Conservation (phyloP, 176 grass and related monocot genomes). For the Triticum dicoccoides region DNA sequence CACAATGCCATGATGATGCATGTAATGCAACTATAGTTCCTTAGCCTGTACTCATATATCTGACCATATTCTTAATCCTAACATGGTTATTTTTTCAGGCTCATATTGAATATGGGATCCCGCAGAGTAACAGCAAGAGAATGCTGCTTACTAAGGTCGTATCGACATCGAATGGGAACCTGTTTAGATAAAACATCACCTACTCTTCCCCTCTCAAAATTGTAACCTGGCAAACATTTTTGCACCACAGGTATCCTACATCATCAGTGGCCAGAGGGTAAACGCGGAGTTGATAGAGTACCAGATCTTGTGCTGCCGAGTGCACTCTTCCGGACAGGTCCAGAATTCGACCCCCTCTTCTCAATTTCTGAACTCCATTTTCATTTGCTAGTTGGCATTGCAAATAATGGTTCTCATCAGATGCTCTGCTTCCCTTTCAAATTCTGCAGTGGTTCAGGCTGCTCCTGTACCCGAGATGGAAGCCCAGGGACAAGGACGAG, state of each 20-base stretch:
- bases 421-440: background rate
- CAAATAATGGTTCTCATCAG: background rate
- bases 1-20: slow-evolving; percentile 99
- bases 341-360: background rate
- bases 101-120: slow-evolving; percentile 71
- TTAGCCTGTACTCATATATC: background rate
- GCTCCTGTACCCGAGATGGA: slow-evolving; percentile 65
- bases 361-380: background rate
- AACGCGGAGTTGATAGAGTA: slow-evolving; percentile 73
- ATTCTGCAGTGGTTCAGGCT: slow-evolving; percentile 65
- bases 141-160: slow-evolving; percentile 66
- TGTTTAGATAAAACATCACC: background rate
- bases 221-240: background rate
- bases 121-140: slow-evolving; percentile 64
- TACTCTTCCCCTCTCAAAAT: background rate
- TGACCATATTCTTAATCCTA: background rate
- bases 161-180: background rate
- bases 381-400: background rate
- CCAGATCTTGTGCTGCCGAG: slow-evolving; percentile 70
- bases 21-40: slow-evolving; percentile 81
- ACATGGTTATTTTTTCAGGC: slow-evolving; percentile 47
- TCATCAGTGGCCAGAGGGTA: slow-evolving; percentile 61
- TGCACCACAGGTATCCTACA: slow-evolving; percentile 50
- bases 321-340: slow-evolving; percentile 69
- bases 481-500: slow-evolving; percentile 66